Evolutionary conservation across 345 rosid genomes (phyloP).

Genomic region (Hibiscus mutabilis): DNA sequence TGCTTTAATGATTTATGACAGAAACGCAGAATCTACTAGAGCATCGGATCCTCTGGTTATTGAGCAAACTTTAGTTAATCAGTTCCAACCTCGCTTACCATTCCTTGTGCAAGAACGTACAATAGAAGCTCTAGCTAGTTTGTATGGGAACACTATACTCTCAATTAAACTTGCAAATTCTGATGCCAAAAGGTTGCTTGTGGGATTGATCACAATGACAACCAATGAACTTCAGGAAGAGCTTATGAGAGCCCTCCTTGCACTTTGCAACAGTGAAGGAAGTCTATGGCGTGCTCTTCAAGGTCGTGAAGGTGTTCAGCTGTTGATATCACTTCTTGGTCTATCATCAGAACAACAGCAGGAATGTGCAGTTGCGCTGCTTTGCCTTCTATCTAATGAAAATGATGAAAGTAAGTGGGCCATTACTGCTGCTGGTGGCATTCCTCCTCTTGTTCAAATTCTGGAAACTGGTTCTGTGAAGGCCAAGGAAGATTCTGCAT

Average conservation of each 20-base stretch:
- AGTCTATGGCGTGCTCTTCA: slow-evolving; percentile 93
- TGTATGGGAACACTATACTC: slow-evolving; percentile 86
- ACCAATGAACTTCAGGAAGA: slow-evolving; percentile 92
- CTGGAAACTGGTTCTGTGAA: slow-evolving; percentile 94
- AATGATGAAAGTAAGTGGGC: slow-evolving; percentile 99
- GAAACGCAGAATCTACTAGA: slow-evolving; percentile 73
- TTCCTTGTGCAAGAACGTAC: slow-evolving; percentile 98
- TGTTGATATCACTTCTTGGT: slow-evolving; percentile 96
- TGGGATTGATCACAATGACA: slow-evolving; percentile 97
- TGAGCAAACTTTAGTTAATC: slow-evolving; percentile 86
- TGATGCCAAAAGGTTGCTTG: slow-evolving; percentile 94
- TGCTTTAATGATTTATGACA: slow-evolving; percentile 97
- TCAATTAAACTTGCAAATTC: slow-evolving; percentile 68
- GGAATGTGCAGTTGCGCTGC: slow-evolving; percentile 98
- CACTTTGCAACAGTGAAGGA: slow-evolving; percentile 79
- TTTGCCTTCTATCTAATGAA: slow-evolving; percentile 86
- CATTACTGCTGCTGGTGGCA: slow-evolving; percentile 99
- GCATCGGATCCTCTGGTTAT: slow-evolving; percentile 67
- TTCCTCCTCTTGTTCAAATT: slow-evolving; percentile 99
- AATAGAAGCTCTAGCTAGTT: slow-evolving; percentile 95
- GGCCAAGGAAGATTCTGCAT: slow-evolving; percentile 98
- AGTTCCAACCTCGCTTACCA: slow-evolving; percentile 78
- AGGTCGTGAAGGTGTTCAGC: slow-evolving; percentile 98
- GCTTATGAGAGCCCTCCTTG: slow-evolving; percentile 79
- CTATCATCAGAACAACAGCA: slow-evolving; percentile 99